Evolutionary conservation across 768 basidiomycete species (phyloP).

Genomic region (Fomitopsis serialis): DNA sequence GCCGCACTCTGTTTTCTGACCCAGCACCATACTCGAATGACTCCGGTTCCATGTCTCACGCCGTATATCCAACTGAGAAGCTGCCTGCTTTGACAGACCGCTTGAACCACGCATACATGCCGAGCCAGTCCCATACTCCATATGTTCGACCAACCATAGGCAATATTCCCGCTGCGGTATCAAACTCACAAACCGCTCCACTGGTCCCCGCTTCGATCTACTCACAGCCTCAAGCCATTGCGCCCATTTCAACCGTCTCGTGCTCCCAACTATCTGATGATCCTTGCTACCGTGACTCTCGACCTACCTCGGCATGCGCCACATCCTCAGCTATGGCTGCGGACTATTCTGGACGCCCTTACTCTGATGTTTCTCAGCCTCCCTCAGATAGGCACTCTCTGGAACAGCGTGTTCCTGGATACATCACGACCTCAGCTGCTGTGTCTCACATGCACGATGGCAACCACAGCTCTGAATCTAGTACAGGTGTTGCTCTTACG

Average conservation of each 20-base stretch:
- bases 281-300: not conserved
- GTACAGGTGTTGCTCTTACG: too few species aligned
- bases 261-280: not conserved
- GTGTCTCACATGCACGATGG: too few species aligned
- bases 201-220: not conserved
- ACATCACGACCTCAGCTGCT: too few species aligned
- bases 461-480: too few species aligned
- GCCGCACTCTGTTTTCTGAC: too few species aligned
- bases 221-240: too few species aligned
- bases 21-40: too few species aligned
- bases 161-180: too few species aligned
- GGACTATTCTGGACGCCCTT: slow-evolving; percentile 7
- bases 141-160: not conserved
- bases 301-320: slow-evolving; percentile 8
- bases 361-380: not conserved
- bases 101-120: not conserved
- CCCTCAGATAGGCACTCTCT: not conserved
- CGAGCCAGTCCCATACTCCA: not conserved
- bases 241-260: not conserved
- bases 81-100: too few species aligned
- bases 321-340: slow-evolving; percentile 3
- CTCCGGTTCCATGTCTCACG: too few species aligned
- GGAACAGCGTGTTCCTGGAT: not conserved
- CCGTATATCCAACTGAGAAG: too few species aligned
- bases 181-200: not conserved